Evolutionary conservation across 768 basidiomycete genomes (phyloP).

Genomic region (Daedaleopsis sinensis): DNA sequence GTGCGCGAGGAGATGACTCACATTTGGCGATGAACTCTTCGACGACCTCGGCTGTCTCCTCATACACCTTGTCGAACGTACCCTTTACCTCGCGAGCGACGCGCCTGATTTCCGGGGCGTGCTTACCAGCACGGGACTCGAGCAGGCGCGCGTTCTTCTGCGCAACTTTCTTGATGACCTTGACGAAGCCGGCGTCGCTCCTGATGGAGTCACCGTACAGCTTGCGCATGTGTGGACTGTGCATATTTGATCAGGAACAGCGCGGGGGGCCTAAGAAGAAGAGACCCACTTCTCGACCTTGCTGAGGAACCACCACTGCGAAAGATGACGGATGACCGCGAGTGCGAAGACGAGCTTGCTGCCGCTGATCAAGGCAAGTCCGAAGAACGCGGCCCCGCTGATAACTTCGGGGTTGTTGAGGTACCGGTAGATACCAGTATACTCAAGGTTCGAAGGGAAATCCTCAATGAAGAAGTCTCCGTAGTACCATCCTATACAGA

Average conservation of each 20-base stretch:
- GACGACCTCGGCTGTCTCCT: conserved; percentile 89
- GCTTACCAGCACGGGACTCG: conserved; percentile 75
- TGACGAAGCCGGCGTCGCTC: conserved; percentile 96
- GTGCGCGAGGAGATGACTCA: conserved; percentile 39
- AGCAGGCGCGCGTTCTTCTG: conserved; percentile 77
- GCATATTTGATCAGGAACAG: not conserved
- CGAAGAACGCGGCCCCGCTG: conserved; percentile 96
- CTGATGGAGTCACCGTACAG: conserved; percentile 92
- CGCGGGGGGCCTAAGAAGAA: not conserved
- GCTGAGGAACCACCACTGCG: conserved; percentile 96
- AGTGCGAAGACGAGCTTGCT: conserved; percentile 89
- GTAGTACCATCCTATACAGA: conserved; percentile 87
- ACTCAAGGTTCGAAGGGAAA: conserved; percentile 87
- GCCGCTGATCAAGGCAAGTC: conserved; percentile 87
- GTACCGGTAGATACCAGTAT: conserved; percentile 98
- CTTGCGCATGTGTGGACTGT: conserved; percentile 97
- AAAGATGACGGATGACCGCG: conserved; percentile 82
- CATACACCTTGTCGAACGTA: conserved; percentile 94
- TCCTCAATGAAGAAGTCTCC: conserved; percentile 97
- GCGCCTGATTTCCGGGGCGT: conserved; percentile 80
- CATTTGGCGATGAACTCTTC: conserved; percentile 94
- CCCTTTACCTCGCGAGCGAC: conserved; percentile 92
- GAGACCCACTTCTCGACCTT: conserved; percentile 83
- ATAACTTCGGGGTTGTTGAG: conserved; percentile 95
- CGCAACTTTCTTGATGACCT: conserved; percentile 95